These are phyloP conservation scores for Mycena sp. DNA, from an alignment of 1,284 basidiomycete genomes.

Conservation along the genomic window DNA sequence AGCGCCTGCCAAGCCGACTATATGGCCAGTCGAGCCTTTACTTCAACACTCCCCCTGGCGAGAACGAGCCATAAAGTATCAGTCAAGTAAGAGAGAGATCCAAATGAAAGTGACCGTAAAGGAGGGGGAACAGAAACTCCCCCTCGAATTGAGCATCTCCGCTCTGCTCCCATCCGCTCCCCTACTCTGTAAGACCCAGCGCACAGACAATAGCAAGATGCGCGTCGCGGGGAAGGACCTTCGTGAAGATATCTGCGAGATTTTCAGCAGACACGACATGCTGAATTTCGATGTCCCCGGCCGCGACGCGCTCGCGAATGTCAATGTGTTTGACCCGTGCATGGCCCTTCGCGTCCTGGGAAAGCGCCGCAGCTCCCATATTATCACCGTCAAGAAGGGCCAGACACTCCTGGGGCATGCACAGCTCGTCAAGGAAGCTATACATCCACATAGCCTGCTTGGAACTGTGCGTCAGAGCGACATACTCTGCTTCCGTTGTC, in stretches of 20 bases:
- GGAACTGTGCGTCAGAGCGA: conserved; percentile 7
- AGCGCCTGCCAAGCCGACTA: background rate
- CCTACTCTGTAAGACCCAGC: conserved; percentile 9
- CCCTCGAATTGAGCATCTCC: conserved; percentile 16
- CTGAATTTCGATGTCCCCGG: conserved; percentile 37
- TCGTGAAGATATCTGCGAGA: conserved; percentile 53
- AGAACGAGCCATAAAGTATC: background rate
- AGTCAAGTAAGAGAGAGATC: conserved; percentile 4
- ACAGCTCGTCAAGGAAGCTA: conserved; percentile 40
- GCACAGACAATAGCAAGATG: conserved; percentile 3
- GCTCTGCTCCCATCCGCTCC: conserved; percentile 13
- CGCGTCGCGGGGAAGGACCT: conserved; percentile 39
- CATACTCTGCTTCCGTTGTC: conserved; percentile 22
- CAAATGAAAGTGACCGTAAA: background rate
- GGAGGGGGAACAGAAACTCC: conserved; percentile 9
- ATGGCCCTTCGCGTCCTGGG: conserved; percentile 43
- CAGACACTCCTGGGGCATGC: conserved; percentile 27
- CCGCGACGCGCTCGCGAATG: conserved; percentile 46
- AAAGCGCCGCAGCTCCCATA: conserved; percentile 43
- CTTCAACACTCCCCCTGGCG: conserved; percentile 21
- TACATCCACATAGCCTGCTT: conserved; percentile 24
- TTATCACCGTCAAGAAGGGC: conserved; percentile 48
- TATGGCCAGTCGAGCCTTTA: conserved; percentile 4
- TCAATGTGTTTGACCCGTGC: conserved; percentile 53
- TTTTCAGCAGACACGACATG: conserved; percentile 44